Evolutionary conservation across 371 early-diverging fungal genomes (phyloP), one percentile per base, ranked within the genome.

Genomic region (Mortierella sp.): DNA sequence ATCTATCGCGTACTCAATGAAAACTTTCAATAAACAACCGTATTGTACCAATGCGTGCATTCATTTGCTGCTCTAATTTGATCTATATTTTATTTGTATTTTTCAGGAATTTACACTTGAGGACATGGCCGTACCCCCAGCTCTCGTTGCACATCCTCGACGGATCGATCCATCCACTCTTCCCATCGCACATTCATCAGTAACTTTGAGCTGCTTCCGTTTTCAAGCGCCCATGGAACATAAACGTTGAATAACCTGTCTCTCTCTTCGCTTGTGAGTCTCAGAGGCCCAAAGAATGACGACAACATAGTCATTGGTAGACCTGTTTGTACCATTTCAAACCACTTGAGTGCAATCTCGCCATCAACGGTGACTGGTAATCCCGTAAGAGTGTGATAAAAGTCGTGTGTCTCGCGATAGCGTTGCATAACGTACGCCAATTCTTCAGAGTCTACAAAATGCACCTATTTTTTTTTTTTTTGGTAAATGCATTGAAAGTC

Each of bases 141-240:
- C 49, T 92, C 88, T 37, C 86, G 82, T 68, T 91, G 88, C 23
- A 98, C 85, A 0, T 91, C 88, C 37, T 90, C 90, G n/a, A 98
- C 64, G 12, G 88, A 84, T 49, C 76, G 86, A 43, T 95, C 87
- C 83, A 92, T 89, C 68, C 90, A 87, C 51, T 97, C 93, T 82
- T 96, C 97, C 85, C 93, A 98, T 76, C 92, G 89, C 22, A 98
- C 92, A 78, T 92, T 93, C 89, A 98, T 91, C 32, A 97, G 74
- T 23, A 93, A 90, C 82, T 87, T 88, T 23, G 91, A 83, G 40
- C 87, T 88, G 31, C 86, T 84, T 22, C 94, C 97, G 71, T 91
- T 90, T 71, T 94, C 93, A 19, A 98, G 72, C n/a, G 97, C 97
- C 99, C 99, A 98, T 17, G 98, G 97, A 15, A 97, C 88, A 81